A percentile compares a stretch with the other conserved stretches of the same genome.
These are phyloP conservation scores for Cryptosporidium viatorum DNA, from an alignment of 169 alveolate species.

Conservation along the genomic window DNA sequence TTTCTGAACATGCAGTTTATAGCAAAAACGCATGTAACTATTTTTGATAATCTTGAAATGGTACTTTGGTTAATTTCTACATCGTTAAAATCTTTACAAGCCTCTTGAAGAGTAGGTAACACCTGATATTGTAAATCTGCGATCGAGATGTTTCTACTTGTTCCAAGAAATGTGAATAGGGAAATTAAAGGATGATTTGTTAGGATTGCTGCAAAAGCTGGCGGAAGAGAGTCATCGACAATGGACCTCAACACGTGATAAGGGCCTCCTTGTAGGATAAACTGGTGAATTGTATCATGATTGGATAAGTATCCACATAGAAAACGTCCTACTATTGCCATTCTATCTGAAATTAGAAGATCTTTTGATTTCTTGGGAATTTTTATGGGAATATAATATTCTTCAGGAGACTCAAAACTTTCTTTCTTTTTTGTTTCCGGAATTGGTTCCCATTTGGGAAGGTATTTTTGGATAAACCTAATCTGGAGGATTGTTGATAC, in stretches of 20 bases:
- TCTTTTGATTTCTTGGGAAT: conserved; percentile 34
- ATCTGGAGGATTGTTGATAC: conserved; percentile 40
- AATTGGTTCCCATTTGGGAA: conserved; percentile 41
- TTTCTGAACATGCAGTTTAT: conserved; percentile 65
- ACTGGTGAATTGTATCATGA: conserved; percentile 58
- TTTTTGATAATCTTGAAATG: conserved; percentile 16
- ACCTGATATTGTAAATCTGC: conserved; percentile 73
- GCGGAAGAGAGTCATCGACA: conserved; percentile 50
- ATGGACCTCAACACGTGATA: conserved; percentile 47
- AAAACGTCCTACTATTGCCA: conserved; percentile 73
- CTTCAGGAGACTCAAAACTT: neutral
- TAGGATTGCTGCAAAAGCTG: conserved; percentile 64
- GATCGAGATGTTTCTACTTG: conserved; percentile 50
- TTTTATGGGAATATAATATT: conserved; percentile 27
- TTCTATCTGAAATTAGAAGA: conserved; percentile 56
- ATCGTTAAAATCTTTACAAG: conserved; percentile 22
- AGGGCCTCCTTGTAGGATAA: conserved; percentile 67
- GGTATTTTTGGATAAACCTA: conserved; percentile 20
- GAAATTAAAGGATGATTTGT: conserved; percentile 63
- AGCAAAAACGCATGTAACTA: conserved; percentile 47
- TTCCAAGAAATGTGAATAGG: conserved; percentile 56
- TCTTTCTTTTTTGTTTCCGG: neutral
- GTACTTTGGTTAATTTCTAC: neutral
- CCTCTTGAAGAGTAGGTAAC: conserved; percentile 61
- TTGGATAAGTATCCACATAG: conserved; percentile 65